Evolutionary conservation across 2,329 filamentous ascomycete species (phyloP).

Genomic region (Penicillium sclerotiorum): DNA sequence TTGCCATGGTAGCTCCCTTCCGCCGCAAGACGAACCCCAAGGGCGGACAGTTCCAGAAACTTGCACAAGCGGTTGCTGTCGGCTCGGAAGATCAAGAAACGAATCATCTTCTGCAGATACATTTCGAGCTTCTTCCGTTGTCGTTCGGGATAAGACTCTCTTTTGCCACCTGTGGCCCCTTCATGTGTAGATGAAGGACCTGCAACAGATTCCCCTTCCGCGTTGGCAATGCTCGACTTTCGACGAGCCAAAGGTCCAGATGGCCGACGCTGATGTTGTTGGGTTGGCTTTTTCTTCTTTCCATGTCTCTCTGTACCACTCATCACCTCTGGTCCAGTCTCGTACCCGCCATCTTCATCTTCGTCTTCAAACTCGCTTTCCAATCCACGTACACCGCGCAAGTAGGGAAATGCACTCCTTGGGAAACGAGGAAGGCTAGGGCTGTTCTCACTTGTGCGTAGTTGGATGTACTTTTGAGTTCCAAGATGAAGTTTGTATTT

Average conservation of each 20-base stretch:
- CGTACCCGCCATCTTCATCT: slow-evolving; percentile 52
- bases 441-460: slow-evolving; percentile 67
- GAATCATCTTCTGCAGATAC: slow-evolving; percentile 91
- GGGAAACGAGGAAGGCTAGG: slow-evolving; percentile 90
- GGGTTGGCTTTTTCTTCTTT: slow-evolving; percentile 50
- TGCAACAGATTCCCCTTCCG: slow-evolving; percentile 42
- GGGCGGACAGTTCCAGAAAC: slow-evolving; percentile 90
- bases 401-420: slow-evolving; percentile 83
- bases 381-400: slow-evolving; percentile 76
- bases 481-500: slow-evolving; percentile 88
- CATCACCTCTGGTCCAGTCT: slow-evolving; percentile 63
- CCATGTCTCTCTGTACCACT: slow-evolving; percentile 66
- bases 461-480: slow-evolving; percentile 78
- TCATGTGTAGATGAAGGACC: slow-evolving; percentile 34
- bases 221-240: slow-evolving; percentile 56
- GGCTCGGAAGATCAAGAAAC: slow-evolving; percentile 93
- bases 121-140: slow-evolving; percentile 84
- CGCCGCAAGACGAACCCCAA: slow-evolving; percentile 89
- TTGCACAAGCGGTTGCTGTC: slow-evolving; percentile 96
- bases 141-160: slow-evolving; percentile 71
- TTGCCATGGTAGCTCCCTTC: slow-evolving; percentile 98
- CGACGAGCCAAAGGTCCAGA: slow-evolving; percentile 61
- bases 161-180: slow-evolving; percentile 44
- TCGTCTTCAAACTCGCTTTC: slow-evolving; percentile 79
- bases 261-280: slow-evolving; percentile 46